phyloP scores from a whole-genome alignment of 2,329 filamentous ascomycete species.

The Pestalotiopsis sp. region DNA sequence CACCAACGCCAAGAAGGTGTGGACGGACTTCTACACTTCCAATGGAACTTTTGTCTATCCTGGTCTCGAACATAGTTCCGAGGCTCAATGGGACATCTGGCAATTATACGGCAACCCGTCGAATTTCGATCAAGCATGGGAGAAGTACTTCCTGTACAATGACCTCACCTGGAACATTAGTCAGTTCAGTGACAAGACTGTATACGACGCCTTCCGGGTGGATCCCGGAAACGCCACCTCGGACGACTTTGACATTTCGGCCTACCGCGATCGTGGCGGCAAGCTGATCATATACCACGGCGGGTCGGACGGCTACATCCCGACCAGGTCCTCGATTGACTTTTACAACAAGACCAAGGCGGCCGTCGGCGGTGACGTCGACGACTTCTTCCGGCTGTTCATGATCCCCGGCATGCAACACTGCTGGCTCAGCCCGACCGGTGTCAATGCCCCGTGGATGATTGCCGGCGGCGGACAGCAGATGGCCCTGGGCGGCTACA shows the following conservation, averaged over 20 bases:
- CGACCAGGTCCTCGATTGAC: conserved; percentile 25
- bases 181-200: conserved; percentile 29
- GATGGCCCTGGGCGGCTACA: conserved; percentile 28
- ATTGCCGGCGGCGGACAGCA: conserved; percentile 27
- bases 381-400: conserved; percentile 49
- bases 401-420: conserved; percentile 47
- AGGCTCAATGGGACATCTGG: conserved; percentile 25
- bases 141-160: conserved; percentile 18
- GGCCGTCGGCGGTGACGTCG: conserved; percentile 33
- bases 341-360: conserved; percentile 28
- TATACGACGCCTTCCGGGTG: conserved; percentile 24
- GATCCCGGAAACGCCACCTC: conserved; percentile 25
- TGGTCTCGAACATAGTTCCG: conserved; percentile 47
- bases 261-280: conserved; percentile 22
- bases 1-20: conserved; percentile 27
- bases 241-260: conserved; percentile 30
- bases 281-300: conserved; percentile 35
- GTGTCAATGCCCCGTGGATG: conserved; percentile 32
- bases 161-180: conserved; percentile 26
- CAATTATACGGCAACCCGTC: conserved; percentile 23
- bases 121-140: conserved; percentile 29
- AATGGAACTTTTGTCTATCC: conserved; percentile 28
- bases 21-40: conserved; percentile 25
- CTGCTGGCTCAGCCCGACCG: conserved; percentile 32
- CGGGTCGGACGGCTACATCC: conserved; percentile 27